phyloP scores from a whole-genome alignment of 768 basidiomycete genomes.

The Termitomyces sp. region DNA sequence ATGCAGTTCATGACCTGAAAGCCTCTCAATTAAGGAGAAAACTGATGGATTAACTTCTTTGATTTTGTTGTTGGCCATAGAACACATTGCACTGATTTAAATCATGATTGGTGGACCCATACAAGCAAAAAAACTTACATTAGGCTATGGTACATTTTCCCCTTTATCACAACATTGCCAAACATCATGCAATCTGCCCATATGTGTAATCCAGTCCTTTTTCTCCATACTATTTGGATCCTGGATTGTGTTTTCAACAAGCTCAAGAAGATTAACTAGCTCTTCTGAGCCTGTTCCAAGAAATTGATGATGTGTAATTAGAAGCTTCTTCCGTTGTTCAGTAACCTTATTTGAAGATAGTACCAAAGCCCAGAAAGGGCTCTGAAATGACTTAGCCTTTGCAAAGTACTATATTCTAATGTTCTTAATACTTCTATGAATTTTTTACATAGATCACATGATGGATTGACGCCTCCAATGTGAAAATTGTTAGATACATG shows the following conservation, averaged over 20 bases:
- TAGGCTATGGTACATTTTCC: background rate
- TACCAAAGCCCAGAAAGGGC: background rate
- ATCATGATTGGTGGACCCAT: background rate
- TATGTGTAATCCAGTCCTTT: background rate
- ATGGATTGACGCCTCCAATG: background rate
- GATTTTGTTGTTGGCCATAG: background rate
- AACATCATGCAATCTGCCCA: background rate
- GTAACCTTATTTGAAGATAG: background rate
- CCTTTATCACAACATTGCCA: background rate
- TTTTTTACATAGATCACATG: slow-evolving; percentile 1
- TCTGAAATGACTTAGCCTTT: too few relatives aligned
- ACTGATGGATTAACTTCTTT: background rate
- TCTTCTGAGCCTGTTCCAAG: background rate
- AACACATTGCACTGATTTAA: background rate
- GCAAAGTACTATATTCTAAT: background rate
- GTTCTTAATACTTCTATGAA: background rate
- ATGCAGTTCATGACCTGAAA: background rate
- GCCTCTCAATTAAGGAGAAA: background rate
- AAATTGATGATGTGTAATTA: background rate
- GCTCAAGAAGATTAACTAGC: background rate
- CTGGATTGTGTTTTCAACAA: background rate
- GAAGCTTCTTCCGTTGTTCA: background rate
- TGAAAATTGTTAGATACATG: background rate
- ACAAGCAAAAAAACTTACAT: background rate
- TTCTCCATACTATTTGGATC: background rate